Percentiles rank a stretch among this genome's conserved stretches.
phyloP scores from a whole-genome alignment of 2,329 filamentous ascomycete genomes.

The Fusarium torreyae region DNA sequence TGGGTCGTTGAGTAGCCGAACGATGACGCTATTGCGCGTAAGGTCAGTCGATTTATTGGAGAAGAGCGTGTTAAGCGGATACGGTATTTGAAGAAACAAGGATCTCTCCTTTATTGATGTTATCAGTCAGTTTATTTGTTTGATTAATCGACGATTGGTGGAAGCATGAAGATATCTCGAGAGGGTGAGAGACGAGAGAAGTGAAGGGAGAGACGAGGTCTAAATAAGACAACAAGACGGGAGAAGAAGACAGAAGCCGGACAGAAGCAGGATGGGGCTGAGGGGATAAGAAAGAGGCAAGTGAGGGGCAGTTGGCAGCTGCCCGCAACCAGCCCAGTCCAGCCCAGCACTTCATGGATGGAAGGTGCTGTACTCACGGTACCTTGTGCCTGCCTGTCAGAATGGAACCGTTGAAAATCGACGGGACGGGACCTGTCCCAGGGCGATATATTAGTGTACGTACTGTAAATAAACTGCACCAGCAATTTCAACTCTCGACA shows the following conservation, averaged over 20 bases:
- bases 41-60: conserved; percentile 50
- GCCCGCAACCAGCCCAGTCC: conserved; percentile 24
- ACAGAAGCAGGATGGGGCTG: conserved; percentile 30
- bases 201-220: conserved; percentile 16
- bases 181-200: conserved; percentile 3
- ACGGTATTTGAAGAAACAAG: conserved; percentile 29
- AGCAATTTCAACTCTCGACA: conserved; percentile 21
- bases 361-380: not conserved
- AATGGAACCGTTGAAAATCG: conserved; percentile 19
- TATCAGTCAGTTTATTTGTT: conserved; percentile 13
- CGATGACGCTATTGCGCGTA: conserved; percentile 51
- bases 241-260: conserved; percentile 31
- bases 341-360: conserved; percentile 1
- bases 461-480: conserved; percentile 7
- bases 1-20: conserved; percentile 39
- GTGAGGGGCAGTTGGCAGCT: conserved; percentile 38
- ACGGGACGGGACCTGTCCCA: conserved; percentile 12
- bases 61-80: conserved; percentile 36
- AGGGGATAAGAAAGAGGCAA: conserved; percentile 28
- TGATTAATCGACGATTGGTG: conserved; percentile 2
- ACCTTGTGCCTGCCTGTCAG: conserved; percentile 27
- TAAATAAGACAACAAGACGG: conserved; percentile 26
- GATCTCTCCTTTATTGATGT: conserved; percentile 18
- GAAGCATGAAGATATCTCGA: not conserved
- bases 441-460: conserved; percentile 3